Base-by-base conservation (phyloP, 371 early-diverging fungal genomes). In the Syncephalastrum racemosum region DNA sequence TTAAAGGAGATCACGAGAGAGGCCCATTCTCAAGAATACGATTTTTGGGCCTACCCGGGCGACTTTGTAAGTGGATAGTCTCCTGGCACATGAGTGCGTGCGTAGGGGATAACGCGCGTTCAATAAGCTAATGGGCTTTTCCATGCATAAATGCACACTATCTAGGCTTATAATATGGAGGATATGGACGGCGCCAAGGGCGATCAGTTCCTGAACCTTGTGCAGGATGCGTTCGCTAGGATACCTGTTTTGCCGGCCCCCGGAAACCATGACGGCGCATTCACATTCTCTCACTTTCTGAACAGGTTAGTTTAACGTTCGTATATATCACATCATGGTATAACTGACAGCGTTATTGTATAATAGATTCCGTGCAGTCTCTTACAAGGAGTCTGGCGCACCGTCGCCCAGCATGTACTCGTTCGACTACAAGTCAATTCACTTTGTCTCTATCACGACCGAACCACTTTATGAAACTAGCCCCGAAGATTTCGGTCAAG, bases 1-100 rank as follows among this genome's bases (percentile, higher is more conserved):
- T 43, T 69, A 19, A 58, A 63, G 23, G 27, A 60, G 3, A 31
- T 67, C 12, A 31, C 10, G 2, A 31, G 10, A 31, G 36, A 31
- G 3, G 73, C 60, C 3, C 41, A 16, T 0, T 31, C 55, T 7
- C 66, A 69, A 19, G 56, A 63, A 1, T 72, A 63, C 50, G 72
- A 72, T 22, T 72, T 72, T 43, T 14, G 68, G 23, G 62, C 72
- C 13, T 46, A 69, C n/a, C 59, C 66, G 53, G 72, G 72, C 16
- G 53, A 53, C 13, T 53, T 58, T 53, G 68, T 18, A 64, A 63
- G 25, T 36, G 50, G 3, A 31, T 31, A 8, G 10, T 0, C 36
- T 31, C 36, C 36, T 31, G 12, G n/a, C 14, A 20, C 27, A 13
- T 19, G 31, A 16, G 5, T 4, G 25, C 15, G 36, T 31, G 36